Conservation (phyloP, 2,329 filamentous ascomycete species). For the Neonectria ditissima region DNA sequence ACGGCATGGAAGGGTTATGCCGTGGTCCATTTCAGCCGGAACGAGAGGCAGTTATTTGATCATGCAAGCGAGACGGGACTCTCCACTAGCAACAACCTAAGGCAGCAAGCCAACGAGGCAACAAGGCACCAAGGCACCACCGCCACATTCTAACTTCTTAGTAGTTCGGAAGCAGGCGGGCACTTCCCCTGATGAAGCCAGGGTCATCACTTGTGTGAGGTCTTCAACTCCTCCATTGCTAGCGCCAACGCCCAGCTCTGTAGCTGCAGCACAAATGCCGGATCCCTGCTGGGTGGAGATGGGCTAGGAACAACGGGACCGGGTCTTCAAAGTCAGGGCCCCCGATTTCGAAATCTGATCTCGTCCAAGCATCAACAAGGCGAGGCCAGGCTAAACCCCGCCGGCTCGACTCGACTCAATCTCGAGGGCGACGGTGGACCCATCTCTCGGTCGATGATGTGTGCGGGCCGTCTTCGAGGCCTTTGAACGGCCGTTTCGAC, state of each 20-base stretch:
- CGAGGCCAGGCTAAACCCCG: conserved; percentile 1
- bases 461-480: not conserved
- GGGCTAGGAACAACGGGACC: not conserved
- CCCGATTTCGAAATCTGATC: conserved; percentile 27
- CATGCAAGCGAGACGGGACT: not conserved
- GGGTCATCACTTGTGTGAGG: not conserved
- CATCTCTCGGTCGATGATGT: conserved; percentile 1
- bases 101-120: not conserved
- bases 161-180: conserved; percentile 12
- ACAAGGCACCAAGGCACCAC: not conserved
- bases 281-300: conserved; percentile 8
- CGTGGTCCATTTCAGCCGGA: not conserved
- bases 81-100: not conserved
- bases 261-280: not conserved
- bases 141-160: not conserved
- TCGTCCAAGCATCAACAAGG: not conserved
- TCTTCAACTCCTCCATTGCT: not conserved
- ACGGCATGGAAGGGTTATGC: not conserved
- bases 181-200: conserved; percentile 6
- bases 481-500: not conserved
- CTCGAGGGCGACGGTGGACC: conserved; percentile 12
- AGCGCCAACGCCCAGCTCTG: not conserved
- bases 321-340: not conserved
- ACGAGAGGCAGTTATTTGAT: not conserved
- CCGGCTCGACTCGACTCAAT: conserved; percentile 8